A percentile compares a stretch with the other conserved stretches of the same genome.
Evolutionary conservation across 176 grass and related monocot species (phyloP).

Genomic region (Typha latifolia): DNA sequence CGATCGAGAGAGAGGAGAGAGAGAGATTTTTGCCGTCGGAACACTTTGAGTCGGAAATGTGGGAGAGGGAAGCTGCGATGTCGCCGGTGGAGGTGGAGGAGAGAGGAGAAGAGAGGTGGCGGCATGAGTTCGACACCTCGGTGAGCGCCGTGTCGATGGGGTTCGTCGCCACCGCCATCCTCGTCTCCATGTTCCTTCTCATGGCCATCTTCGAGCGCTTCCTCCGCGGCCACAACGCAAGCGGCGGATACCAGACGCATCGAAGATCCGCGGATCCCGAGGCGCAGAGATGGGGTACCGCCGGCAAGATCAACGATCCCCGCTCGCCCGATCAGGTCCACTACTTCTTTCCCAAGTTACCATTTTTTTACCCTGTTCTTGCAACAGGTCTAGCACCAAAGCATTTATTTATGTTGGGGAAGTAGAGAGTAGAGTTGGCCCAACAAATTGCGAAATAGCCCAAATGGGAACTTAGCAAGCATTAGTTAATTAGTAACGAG

Average conservation of each 20-base stretch:
- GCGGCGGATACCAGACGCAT: background rate
- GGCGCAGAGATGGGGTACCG: background rate
- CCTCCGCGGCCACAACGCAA: constrained; percentile 27
- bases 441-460: too few relatives aligned
- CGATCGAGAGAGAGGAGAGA: too few relatives aligned
- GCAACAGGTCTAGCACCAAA: too few relatives aligned
- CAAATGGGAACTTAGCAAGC: too few relatives aligned
- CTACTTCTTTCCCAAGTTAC: too few relatives aligned
- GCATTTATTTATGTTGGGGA: too few relatives aligned
- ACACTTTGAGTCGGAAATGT: too few relatives aligned
- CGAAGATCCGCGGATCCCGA: constrained; percentile 37
- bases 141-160: constrained; percentile 90
- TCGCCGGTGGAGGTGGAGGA: background rate
- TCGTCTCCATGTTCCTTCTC: constrained; percentile 96
- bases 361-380: too few relatives aligned
- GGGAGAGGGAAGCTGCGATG: too few relatives aligned
- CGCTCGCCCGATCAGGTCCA: constrained; percentile 20
- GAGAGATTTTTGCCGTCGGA: too few relatives aligned
- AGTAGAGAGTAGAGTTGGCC: too few relatives aligned
- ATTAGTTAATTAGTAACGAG: too few relatives aligned
- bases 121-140: constrained; percentile 41
- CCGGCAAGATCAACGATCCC: constrained; percentile 32
- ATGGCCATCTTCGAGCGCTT: constrained; percentile 94
- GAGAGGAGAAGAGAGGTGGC: constrained; percentile 52
- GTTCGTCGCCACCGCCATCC: constrained; percentile 93